phyloP scores from a whole-genome alignment of 2,329 filamentous ascomycete species.

The Alternaria ethzedia region DNA sequence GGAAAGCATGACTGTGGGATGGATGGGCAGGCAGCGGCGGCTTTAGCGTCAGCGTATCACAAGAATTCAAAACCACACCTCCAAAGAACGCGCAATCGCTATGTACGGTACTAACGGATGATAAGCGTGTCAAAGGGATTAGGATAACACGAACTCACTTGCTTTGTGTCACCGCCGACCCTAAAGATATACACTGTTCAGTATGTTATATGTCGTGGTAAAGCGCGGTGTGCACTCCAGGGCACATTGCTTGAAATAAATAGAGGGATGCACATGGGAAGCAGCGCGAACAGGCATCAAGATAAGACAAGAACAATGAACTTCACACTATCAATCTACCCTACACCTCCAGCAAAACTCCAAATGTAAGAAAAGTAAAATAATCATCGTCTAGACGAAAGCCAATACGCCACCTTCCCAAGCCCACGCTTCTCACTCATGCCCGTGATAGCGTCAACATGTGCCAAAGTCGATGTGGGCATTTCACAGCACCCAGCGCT shows the following conservation, averaged over 20 bases:
- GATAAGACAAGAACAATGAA: not conserved
- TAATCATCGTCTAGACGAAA: not conserved
- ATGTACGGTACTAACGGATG: not conserved
- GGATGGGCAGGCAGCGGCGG: not conserved
- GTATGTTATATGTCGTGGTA: not conserved
- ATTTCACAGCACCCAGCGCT: slow-evolving; percentile 7
- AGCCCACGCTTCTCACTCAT: not conserved
- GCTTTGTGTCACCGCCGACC: not conserved
- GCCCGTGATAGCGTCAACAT: slow-evolving; percentile 5
- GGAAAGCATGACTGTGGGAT: not conserved
- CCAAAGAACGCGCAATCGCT: not conserved
- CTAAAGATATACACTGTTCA: not conserved
- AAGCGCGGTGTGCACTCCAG: not conserved
- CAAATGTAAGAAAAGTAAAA: not conserved
- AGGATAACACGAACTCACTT: not conserved
- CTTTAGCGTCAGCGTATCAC: not conserved
- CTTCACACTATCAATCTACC: fast-evolving
- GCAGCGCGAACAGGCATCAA: not conserved
- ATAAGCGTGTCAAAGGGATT: too few relatives aligned
- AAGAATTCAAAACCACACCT: not conserved
- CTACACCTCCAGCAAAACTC: not conserved
- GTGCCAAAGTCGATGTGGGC: slow-evolving; percentile 1
- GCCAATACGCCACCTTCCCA: not conserved
- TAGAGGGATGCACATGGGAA: not conserved
- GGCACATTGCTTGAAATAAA: not conserved